Base-by-base conservation (phyloP, 257 asterid species). In the Hygrophila difformis region DNA sequence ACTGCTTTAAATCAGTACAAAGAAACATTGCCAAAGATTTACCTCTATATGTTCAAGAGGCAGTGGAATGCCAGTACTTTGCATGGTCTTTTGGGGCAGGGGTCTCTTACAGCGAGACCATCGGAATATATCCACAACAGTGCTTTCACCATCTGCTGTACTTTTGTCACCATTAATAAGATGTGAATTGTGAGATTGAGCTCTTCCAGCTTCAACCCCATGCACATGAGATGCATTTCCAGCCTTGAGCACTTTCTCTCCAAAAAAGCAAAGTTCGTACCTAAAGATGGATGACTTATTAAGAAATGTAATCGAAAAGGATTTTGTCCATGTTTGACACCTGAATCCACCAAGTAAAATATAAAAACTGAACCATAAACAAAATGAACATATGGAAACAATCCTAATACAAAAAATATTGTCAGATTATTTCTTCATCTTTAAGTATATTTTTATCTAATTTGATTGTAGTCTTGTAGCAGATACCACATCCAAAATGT, bases 31-130 rank as follows among this genome's bases (percentile, higher is more conserved):
- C 7, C 7, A 26, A 8, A 56, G 22, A 26, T 53, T 39, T 77
- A 91, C 99, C 96, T 86, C 95, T 4, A 91, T 72, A 61, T 76
- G 74, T 47, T 86, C 95, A 65, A 55, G 71, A 50, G 96, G 81
- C 37, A 86, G 62, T 7, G 99, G 99, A 36, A 86, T 80, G 55
- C 99, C 96, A 43, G 77, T 40, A 39, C 73, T 60, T 51, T 49
- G 78, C 93, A 85, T 82, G 44, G 43, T 51, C 44, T 64, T 77
- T 55, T 86, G 95, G 29, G 93, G 88, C 53, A 74, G 76, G 46
- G 84, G 71, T 36, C 76, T 80, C 74, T 82, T 86, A 55, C 94
- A 76, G 17, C 74, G 84, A 36, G 99, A 78, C 89, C 94, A 86
- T 29, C 96, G 77, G 60, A 71, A 91, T 37, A 74, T 40, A 75